A percentile compares a stretch with the other conserved stretches of the same genome.
Conservation (phyloP, 228 moss, liverwort and hornwort species). For the Sphagnum fallax region DNA sequence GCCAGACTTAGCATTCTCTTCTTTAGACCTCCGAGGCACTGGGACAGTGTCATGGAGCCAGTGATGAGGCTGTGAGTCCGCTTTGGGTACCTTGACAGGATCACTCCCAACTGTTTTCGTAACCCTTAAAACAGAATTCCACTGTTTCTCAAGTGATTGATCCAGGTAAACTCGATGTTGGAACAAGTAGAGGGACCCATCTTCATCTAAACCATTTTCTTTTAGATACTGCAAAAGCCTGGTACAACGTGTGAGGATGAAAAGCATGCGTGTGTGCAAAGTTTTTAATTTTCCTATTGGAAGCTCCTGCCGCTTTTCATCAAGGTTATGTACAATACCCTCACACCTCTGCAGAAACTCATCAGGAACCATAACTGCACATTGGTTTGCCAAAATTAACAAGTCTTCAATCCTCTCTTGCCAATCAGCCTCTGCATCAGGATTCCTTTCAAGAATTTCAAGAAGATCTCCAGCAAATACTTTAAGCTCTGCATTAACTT, state of each 20-base stretch:
- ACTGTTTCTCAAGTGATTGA: constrained; percentile 46
- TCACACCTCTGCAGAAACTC: constrained; percentile 90
- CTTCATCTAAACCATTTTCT: constrained; percentile 73
- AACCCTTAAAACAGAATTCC: constrained; percentile 41
- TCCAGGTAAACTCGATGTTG: constrained; percentile 38
- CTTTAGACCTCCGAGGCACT: constrained; percentile 14
- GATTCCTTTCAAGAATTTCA: constrained; percentile 76
- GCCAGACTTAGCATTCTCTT: constrained; percentile 56
- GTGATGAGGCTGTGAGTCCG: constrained; percentile 15
- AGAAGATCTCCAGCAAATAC: constrained; percentile 92
- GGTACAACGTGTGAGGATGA: constrained; percentile 94
- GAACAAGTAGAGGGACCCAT: constrained; percentile 53
- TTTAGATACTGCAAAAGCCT: constrained; percentile 91
- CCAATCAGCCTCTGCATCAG: constrained; percentile 36
- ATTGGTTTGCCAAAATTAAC: constrained; percentile 72
- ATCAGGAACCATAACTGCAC: constrained; percentile 68
- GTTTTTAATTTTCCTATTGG: constrained; percentile 87
- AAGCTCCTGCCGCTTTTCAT: constrained; percentile 93
- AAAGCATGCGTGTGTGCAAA: constrained; percentile 93
- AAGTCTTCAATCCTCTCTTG: constrained; percentile 82
- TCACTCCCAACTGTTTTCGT: constrained; percentile 48
- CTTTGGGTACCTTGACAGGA: constrained; percentile 26
- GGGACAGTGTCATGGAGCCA: constrained; percentile 15
- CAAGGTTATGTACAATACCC: constrained; percentile 86
- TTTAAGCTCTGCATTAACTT: constrained; percentile 77